Percentiles rank a stretch among this genome's conserved stretches.
Conservation (phyloP, 176 grass and related monocot species). For the Oryza brachyantha region DNA sequence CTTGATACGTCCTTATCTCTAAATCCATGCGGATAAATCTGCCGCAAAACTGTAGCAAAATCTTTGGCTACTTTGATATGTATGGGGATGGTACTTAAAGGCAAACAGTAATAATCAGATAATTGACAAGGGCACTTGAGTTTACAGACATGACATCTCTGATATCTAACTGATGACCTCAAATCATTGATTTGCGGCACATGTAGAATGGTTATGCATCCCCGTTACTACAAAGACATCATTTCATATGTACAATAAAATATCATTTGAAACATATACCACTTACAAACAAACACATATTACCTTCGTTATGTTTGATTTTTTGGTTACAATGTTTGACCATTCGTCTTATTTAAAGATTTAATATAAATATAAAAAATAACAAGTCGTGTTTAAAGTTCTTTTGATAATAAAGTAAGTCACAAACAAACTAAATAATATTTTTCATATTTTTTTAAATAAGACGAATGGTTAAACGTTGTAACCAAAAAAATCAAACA, state of each 20-base stretch:
- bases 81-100: not conserved
- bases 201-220: not conserved
- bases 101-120: not conserved
- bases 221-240: not conserved
- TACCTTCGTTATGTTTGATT: too few relatives aligned
- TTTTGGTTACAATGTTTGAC: too few relatives aligned
- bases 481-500: too few relatives aligned
- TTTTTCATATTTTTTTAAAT: too few relatives aligned
- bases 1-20: not conserved
- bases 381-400: too few relatives aligned
- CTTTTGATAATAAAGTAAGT: too few relatives aligned
- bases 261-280: not conserved
- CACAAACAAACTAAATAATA: too few relatives aligned
- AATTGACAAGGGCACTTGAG: not conserved
- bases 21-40: not conserved
- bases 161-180: not conserved
- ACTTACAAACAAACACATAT: not conserved
- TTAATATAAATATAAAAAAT: too few relatives aligned
- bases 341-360: too few relatives aligned
- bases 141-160: not conserved
- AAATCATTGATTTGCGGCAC: not conserved
- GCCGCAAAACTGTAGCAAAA: not conserved
- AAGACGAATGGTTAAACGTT: too few relatives aligned
- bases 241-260: conserved; percentile 12
- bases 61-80: not conserved